Evolutionary conservation across 1,139 yeast genomes (phyloP).

Genomic region (Williopsis jadinii): DNA sequence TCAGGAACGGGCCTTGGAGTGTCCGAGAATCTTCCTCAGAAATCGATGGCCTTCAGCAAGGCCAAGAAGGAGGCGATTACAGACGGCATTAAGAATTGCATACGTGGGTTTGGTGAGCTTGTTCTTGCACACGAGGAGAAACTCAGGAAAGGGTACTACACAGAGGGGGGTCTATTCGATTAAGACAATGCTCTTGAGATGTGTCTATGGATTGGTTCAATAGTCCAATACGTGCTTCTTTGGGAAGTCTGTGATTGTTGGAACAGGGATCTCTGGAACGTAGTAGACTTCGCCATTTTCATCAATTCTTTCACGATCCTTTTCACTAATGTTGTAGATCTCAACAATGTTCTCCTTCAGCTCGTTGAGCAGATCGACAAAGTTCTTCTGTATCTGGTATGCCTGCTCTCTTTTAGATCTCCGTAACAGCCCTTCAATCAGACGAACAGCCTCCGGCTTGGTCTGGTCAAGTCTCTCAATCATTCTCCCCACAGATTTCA

Average conservation of each 20-base stretch:
- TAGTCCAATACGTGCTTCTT: conserved; percentile 49
- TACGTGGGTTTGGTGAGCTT: conserved; percentile 22
- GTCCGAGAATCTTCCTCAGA: conserved; percentile 30
- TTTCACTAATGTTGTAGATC: conserved; percentile 73
- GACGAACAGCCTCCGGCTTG: conserved; percentile 61
- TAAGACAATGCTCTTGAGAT: not conserved
- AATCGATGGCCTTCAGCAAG: conserved; percentile 32
- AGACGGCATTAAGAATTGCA: conserved; percentile 35
- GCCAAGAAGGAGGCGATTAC: conserved; percentile 49
- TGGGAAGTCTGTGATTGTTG: conserved; percentile 55
- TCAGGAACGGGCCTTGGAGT: conserved; percentile 38
- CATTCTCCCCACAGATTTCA: conserved; percentile 81
- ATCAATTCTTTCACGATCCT: conserved; percentile 81
- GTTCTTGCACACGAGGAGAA: conserved; percentile 26
- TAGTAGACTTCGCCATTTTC: conserved; percentile 81
- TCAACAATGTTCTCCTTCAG: conserved; percentile 59
- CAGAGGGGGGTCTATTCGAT: conserved; percentile 9
- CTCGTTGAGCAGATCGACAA: conserved; percentile 48
- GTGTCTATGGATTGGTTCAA: conserved; percentile 41
- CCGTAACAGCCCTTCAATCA: conserved; percentile 73
- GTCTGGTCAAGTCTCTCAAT: conserved; percentile 76
- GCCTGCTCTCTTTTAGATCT: conserved; percentile 76
- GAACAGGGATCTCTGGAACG: conserved; percentile 66
- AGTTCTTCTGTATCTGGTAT: conserved; percentile 65
- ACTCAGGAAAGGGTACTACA: conserved; percentile 23